phyloP scores from a whole-genome alignment of 805 yeast species.

The Candida maltosa region DNA sequence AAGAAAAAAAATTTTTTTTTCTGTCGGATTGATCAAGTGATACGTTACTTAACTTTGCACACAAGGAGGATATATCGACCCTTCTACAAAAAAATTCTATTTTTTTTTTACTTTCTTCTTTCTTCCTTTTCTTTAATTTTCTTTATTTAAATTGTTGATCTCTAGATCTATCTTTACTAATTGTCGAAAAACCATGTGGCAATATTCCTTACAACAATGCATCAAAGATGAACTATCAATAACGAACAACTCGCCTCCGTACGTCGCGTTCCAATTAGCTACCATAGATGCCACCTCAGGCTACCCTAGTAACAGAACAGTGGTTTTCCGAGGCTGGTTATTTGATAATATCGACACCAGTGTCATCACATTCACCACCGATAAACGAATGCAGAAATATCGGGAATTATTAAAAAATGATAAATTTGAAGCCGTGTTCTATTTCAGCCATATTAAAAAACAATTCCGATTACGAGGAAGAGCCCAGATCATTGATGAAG shows the following conservation, averaged over 20 bases:
- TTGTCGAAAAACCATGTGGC: no score
- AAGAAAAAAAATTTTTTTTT: no score
- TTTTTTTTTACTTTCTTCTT: no score
- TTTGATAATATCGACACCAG: constrained; percentile 68
- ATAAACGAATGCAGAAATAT: constrained; percentile 63
- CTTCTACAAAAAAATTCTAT: no score
- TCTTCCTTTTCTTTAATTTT: no score
- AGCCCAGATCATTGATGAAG: constrained; percentile 44
- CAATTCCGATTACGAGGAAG: constrained; percentile 74
- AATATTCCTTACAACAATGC: constrained; percentile 58
- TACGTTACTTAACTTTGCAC: no score
- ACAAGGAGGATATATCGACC: no score
- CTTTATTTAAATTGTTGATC: no score
- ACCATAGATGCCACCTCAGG: constrained; percentile 53
- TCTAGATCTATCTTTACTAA: no score
- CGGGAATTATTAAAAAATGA: constrained; percentile 50
- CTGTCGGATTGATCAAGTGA: no score
- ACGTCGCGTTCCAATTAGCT: constrained; percentile 63
- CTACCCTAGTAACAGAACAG: constrained; percentile 65
- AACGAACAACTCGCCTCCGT: constrained; percentile 34
- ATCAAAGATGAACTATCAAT: constrained; percentile 40
- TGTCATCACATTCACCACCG: constrained; percentile 68
- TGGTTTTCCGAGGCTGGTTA: constrained; percentile 71
- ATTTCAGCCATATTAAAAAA: constrained; percentile 56
- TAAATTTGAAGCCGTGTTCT: constrained; percentile 72